Base-by-base conservation (phyloP, 108 stramenopile genomes). In the Discostella stelligeroides region DNA sequence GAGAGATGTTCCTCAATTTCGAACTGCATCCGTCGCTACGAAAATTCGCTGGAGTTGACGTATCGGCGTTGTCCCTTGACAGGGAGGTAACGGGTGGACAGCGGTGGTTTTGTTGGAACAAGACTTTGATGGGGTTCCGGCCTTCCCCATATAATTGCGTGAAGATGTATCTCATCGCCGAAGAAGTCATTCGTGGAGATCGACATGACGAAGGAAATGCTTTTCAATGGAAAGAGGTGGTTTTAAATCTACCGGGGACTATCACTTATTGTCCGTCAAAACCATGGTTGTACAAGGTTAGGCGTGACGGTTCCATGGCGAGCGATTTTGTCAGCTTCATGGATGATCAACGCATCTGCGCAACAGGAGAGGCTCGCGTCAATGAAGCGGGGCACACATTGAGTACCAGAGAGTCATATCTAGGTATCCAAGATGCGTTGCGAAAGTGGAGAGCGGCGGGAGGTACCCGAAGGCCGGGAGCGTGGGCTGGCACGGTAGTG, bases 351-450 rank as follows among this genome's bases (percentile, higher is more conserved):
- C 30, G 77, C 12, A 13, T 68, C 0, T 55, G 60, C 0, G 82
- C 46, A 18, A 15, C 66, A 0, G 53, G 57, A 0, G 29, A 46
- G 15, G 72, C 62, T 12, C 4, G 48, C 0, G 8, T 46, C 0
- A 56, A 70, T 28, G 23, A 34, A 3, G 70, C 63, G 0, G 55
- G 21, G 4, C 72, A 68, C 40, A 13, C 7, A 0, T 0, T 81
- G 18, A 68, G 39, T 13, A n/a, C 30, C 0, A 57, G 21, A 0
- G 67, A 82, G 40, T 24, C 49, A 11, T 71, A 73, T 20, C 41
- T 87, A 12, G 83, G 83, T 12, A 58, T 84, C 2, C 86, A 87
- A 47, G 83, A 87, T 39, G 86, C 83, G 1, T 18, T 71, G n/a
- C 38, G 81, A n/a, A n/a, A n/a, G n/a, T n/a, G n/a, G n/a, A n/a